These are phyloP conservation scores for Rhizoctonia solani DNA, from an alignment of 1,284 basidiomycete species.

Conservation along the genomic window DNA sequence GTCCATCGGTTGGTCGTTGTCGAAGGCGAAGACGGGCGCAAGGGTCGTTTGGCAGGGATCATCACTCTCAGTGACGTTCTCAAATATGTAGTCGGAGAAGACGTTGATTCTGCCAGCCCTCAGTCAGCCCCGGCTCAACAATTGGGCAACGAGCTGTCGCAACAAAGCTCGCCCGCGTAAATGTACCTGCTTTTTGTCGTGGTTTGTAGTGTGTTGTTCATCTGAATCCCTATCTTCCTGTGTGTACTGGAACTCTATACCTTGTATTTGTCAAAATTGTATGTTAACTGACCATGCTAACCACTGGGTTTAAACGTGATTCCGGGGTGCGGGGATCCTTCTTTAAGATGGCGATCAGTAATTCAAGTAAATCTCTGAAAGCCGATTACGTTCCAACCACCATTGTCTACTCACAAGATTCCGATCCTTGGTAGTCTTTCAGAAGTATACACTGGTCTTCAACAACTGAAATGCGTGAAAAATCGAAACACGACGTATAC, in stretches of 20 bases:
- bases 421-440: no score
- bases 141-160: slow-evolving; percentile 1
- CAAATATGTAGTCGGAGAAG: slow-evolving; percentile 76
- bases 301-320: neutral
- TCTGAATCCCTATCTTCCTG: neutral
- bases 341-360: no score
- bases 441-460: no score
- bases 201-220: neutral
- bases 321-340: no score
- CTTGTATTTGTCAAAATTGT: slow-evolving; percentile 21
- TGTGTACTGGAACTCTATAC: slow-evolving; percentile 28
- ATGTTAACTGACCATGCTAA: slow-evolving; percentile 5
- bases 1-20: slow-evolving; percentile 95
- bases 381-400: no score
- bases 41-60: slow-evolving; percentile 84
- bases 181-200: neutral
- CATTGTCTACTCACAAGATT: no score
- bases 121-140: slow-evolving; percentile 28
- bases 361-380: no score
- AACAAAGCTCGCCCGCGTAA: slow-evolving; percentile 18
- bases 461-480: no score
- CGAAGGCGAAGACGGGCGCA: slow-evolving; percentile 80
- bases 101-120: slow-evolving; percentile 20
- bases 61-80: slow-evolving; percentile 92
- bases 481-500: no score